Conservation (phyloP, 805 yeast genomes). For the Ogataea corticis region DNA sequence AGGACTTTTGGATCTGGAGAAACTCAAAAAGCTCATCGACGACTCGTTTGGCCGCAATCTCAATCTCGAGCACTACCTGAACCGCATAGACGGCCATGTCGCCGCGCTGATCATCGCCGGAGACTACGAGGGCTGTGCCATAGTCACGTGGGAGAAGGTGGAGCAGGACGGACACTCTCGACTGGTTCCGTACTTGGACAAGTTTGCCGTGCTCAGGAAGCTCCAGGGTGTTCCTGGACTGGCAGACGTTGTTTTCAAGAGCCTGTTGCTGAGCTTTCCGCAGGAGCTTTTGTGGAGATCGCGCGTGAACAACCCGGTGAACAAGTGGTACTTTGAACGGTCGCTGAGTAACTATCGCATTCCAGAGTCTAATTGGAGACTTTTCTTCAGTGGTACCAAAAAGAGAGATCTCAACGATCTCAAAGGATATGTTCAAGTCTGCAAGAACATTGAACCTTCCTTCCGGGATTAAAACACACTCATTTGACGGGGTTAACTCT, state of each 20-base stretch:
- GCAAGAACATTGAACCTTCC: slow-evolving; percentile 61
- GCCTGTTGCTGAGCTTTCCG: slow-evolving; percentile 67
- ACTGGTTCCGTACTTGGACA: slow-evolving; percentile 79
- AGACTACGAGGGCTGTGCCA: slow-evolving; percentile 94
- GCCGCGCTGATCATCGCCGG: slow-evolving; percentile 87
- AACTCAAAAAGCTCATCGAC: slow-evolving; percentile 63
- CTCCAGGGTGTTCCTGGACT: slow-evolving; percentile 91
- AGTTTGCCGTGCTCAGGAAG: slow-evolving; percentile 83
- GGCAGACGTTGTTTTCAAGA: slow-evolving; percentile 89
- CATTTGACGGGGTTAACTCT: neutral
- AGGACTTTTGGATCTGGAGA: slow-evolving; percentile 50
- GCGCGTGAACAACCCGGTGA: slow-evolving; percentile 81
- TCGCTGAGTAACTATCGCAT: slow-evolving; percentile 67
- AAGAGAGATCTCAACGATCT: slow-evolving; percentile 37
- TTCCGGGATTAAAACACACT: slow-evolving; percentile 20
- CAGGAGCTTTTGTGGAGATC: slow-evolving; percentile 89
- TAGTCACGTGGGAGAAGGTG: slow-evolving; percentile 75
- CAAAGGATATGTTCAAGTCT: slow-evolving; percentile 51
- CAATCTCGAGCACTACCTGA: slow-evolving; percentile 65
- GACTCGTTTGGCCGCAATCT: slow-evolving; percentile 74
- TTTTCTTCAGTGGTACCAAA: slow-evolving; percentile 43
- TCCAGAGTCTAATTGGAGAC: slow-evolving; percentile 38
- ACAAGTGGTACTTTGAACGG: slow-evolving; percentile 96
- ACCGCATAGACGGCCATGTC: slow-evolving; percentile 61
- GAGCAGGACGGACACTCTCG: slow-evolving; percentile 9